A percentile compares a stretch with the other conserved stretches of the same genome.
phyloP scores from a whole-genome alignment of 2,329 filamentous ascomycete species.

The Penicillium paneum region DNA sequence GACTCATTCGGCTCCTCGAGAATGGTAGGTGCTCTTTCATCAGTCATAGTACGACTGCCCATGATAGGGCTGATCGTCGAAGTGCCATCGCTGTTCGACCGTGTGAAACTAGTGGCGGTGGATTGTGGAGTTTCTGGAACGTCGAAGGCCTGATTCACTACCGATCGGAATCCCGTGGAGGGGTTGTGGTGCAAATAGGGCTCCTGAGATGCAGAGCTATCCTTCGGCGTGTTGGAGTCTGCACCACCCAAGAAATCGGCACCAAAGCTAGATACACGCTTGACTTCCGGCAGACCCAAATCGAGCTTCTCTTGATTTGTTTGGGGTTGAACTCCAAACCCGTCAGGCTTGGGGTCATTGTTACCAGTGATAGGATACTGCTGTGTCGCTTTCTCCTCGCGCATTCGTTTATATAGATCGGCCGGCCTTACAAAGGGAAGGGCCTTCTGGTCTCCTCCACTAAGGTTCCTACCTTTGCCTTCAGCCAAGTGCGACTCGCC shows the following conservation, averaged over 20 bases:
- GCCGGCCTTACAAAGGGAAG: slow-evolving; percentile 67
- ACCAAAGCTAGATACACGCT: slow-evolving; percentile 42
- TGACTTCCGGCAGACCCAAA: slow-evolving; percentile 42
- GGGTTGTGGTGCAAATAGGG: slow-evolving; percentile 50
- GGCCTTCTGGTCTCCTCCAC: slow-evolving; percentile 43
- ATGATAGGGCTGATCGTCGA: slow-evolving; percentile 65
- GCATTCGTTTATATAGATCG: slow-evolving; percentile 72
- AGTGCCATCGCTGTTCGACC: slow-evolving; percentile 63
- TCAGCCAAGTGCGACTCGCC: slow-evolving; percentile 20
- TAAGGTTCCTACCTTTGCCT: slow-evolving; percentile 26
- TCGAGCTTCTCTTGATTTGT: slow-evolving; percentile 15
- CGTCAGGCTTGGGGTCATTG: background rate
- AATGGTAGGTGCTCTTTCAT: slow-evolving; percentile 53
- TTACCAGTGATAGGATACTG: background rate
- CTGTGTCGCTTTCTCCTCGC: slow-evolving; percentile 55
- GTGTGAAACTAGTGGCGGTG: slow-evolving; percentile 51
- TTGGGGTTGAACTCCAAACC: background rate
- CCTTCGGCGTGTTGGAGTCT: slow-evolving; percentile 13
- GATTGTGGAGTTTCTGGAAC: slow-evolving; percentile 54
- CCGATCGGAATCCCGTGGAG: slow-evolving; percentile 56
- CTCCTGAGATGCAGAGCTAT: slow-evolving; percentile 14
- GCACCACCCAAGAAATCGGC: slow-evolving; percentile 25
- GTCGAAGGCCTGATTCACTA: slow-evolving; percentile 65
- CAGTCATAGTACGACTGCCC: slow-evolving; percentile 37
- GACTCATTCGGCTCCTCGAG: slow-evolving; percentile 50